phyloP scores from a whole-genome alignment of 306 rosid species.

The Castanea mollissima region DNA sequence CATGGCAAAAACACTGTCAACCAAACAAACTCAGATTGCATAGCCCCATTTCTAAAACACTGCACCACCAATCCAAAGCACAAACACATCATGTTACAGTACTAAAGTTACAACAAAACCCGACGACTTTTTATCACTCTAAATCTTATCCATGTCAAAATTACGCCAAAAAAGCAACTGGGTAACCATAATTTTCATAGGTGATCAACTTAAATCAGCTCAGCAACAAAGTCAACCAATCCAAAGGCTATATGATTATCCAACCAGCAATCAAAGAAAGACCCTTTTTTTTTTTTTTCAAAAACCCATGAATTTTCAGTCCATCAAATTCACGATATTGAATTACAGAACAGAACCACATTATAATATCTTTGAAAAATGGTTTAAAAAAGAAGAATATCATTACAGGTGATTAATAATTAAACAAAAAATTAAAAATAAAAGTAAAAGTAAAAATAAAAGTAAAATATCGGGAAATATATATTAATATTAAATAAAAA shows the following conservation, averaged over 20 bases:
- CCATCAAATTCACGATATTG: conserved; percentile 10
- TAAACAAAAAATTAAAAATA: background rate
- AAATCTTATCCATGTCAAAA: background rate
- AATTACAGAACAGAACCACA: background rate
- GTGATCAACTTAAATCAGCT: conserved; percentile 16
- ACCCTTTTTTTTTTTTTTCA: background rate
- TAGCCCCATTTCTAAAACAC: background rate
- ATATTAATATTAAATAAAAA: background rate
- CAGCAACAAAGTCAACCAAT: conserved; percentile 19
- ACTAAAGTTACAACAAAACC: background rate
- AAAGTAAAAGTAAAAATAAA: background rate
- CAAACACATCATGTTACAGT: background rate
- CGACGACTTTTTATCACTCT: background rate
- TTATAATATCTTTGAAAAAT: background rate
- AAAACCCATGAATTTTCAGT: background rate
- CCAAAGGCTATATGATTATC: background rate
- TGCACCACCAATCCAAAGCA: background rate
- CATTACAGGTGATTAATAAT: background rate
- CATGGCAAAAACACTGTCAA: background rate
- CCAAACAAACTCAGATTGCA: background rate
- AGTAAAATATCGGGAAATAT: background rate
- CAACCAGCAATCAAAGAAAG: background rate
- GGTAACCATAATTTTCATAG: background rate
- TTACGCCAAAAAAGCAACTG: background rate
- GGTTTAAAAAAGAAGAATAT: background rate